Conservation (phyloP, 306 rosid genomes). For the Luffa acutangula region DNA sequence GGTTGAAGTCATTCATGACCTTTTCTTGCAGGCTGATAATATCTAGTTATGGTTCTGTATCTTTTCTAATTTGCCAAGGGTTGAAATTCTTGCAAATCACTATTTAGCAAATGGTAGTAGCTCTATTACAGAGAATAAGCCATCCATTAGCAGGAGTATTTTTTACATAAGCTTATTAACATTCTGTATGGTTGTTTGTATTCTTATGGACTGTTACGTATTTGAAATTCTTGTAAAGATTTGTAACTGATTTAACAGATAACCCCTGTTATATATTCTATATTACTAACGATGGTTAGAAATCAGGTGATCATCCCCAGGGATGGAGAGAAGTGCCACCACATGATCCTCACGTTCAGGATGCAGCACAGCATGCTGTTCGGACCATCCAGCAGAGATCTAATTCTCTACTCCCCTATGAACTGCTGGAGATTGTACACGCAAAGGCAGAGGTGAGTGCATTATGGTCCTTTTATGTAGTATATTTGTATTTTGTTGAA, state of each 20-base stretch:
- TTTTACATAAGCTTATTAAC: background rate
- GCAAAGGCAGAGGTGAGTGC: slow-evolving; percentile 69
- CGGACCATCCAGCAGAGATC: slow-evolving; percentile 64
- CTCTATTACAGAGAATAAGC: background rate
- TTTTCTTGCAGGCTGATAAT: background rate
- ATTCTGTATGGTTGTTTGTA: background rate
- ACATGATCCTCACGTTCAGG: slow-evolving; percentile 62
- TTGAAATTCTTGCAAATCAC: background rate
- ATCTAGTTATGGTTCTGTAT: background rate
- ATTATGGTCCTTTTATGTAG: background rate
- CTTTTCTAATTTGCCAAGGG: background rate
- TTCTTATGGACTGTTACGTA: background rate
- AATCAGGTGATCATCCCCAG: slow-evolving; percentile 35
- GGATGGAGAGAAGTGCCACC: slow-evolving; percentile 59
- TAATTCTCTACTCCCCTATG: slow-evolving; percentile 51
- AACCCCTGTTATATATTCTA: background rate
- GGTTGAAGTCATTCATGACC: background rate
- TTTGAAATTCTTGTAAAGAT: background rate
- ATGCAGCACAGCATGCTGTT: slow-evolving; percentile 65
- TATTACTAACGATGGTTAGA: slow-evolving; percentile 4
- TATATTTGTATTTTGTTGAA: background rate
- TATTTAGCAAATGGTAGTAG: background rate
- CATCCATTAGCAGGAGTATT: background rate
- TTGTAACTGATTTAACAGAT: background rate
- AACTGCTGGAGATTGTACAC: slow-evolving; percentile 48